Base-by-base conservation (phyloP, 108 stramenopile genomes). In the Bacterosira constricta region DNA sequence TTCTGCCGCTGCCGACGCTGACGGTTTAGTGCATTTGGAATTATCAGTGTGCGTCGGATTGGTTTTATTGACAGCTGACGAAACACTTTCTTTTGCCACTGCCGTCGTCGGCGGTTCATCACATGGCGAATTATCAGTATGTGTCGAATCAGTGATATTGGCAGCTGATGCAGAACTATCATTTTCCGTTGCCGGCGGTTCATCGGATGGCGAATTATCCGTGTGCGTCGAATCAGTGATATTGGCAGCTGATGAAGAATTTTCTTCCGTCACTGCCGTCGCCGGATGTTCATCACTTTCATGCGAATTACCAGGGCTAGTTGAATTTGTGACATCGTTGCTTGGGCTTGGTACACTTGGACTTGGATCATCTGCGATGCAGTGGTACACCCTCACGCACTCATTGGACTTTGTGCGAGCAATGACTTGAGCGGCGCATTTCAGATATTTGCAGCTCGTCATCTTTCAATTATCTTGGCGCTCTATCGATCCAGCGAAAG, bases 361-460 rank as follows among this genome's bases (percentile, higher is more conserved):
- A 29, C 30, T 54, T 54, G n/a, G n/a, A n/a, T n/a, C n/a, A n/a
- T n/a, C n/a, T n/a, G n/a, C n/a, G 41, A 1, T 12, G 9, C 41
- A 37, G 35, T 36, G 55, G 35, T 56, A 56, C 6, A 56, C 55
- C 55, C 52, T 50, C 21, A 66, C 36, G n/a, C 51, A 38, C 13
- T 66, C 65, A 36, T 51, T 32, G 50, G 52, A 66, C 25, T 66
- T 39, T 3, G 38, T 66, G 51, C 65, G 65, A 27, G 25, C 52
- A 13, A 66, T 54, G n/a, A 66, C 51, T 29, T 66, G 36, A 29
- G 38, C 23, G 39, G 65, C 65, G 52, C 65, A 66, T 66, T 25
- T 53, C 29, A 66, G 25, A 51, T 53, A 54, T 54, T 54, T 31
- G 23, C 65, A 53, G 35, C 50, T 36, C 41, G 1, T 61, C 23